Evolutionary conservation across 345 rosid species (phyloP).

Genomic region (Carallia brachiata): DNA sequence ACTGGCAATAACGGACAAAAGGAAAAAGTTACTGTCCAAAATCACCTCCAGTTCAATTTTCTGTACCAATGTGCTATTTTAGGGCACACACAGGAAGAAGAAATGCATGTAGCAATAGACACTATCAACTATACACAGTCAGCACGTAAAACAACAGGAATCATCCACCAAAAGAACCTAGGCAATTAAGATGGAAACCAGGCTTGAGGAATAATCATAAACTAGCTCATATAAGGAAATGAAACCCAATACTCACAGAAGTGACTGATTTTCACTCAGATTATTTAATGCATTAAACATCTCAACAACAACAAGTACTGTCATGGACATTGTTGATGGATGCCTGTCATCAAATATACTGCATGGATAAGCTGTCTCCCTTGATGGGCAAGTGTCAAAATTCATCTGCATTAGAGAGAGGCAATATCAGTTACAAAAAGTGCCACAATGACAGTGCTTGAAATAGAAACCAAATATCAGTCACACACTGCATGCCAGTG

Average conservation of each 20-base stretch:
- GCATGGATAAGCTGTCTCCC: constrained; percentile 88
- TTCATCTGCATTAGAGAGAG: constrained; percentile 64
- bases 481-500: background rate
- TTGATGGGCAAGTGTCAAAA: constrained; percentile 80
- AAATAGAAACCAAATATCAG: background rate
- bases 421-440: background rate
- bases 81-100: no score
- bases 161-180: no score
- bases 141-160: no score
- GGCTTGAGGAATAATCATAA: background rate
- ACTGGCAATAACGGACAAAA: constrained; percentile 40
- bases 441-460: background rate
- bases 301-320: constrained; percentile 99
- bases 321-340: constrained; percentile 97
- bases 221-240: background rate
- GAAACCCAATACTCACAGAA: constrained; percentile 59
- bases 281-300: constrained; percentile 99
- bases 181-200: background rate
- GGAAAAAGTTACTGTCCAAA: background rate
- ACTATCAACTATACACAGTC: no score
- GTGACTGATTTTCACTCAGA: constrained; percentile 97
- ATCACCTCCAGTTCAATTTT: background rate
- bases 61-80: no score
- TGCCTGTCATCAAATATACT: constrained; percentile 89
- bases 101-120: no score